Conservation (phyloP, 768 basidiomycete genomes). For the Trametes maxima region DNA sequence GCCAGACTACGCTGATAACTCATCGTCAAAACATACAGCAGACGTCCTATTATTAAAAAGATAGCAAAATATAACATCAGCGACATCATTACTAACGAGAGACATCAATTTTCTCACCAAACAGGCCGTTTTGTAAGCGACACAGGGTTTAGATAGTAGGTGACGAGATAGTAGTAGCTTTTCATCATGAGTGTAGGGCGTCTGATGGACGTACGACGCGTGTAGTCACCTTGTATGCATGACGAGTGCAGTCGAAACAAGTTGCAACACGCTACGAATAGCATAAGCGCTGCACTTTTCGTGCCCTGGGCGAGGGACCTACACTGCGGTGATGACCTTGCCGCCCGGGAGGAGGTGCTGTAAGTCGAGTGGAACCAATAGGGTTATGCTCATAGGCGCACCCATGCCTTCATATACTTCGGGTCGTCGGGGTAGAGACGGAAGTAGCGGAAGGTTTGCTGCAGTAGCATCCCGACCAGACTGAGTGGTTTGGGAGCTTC, state of each 20-base stretch:
- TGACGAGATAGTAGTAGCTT: constrained; percentile 1
- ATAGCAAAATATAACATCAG: no score
- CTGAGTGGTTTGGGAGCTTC: background rate
- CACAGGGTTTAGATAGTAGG: background rate
- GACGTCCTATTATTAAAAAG: no score
- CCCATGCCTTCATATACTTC: background rate
- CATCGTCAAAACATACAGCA: no score
- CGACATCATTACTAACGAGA: no score
- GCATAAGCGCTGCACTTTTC: no score
- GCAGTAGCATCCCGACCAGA: background rate
- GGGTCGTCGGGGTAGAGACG: constrained; percentile 1
- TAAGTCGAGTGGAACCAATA: no score
- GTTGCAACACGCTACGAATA: background rate
- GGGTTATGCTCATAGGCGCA: background rate
- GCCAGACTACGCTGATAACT: no score
- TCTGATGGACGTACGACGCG: no score
- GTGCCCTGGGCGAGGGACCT: background rate
- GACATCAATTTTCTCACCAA: background rate
- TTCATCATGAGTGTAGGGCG: background rate
- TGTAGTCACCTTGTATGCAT: background rate
- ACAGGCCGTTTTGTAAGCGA: background rate
- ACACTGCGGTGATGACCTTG: background rate
- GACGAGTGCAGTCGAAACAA: background rate
- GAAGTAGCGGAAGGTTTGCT: constrained; percentile 1
- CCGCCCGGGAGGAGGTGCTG: background rate